Conservation (phyloP, 768 basidiomycete genomes). For the Leucosporidium scottii region DNA sequence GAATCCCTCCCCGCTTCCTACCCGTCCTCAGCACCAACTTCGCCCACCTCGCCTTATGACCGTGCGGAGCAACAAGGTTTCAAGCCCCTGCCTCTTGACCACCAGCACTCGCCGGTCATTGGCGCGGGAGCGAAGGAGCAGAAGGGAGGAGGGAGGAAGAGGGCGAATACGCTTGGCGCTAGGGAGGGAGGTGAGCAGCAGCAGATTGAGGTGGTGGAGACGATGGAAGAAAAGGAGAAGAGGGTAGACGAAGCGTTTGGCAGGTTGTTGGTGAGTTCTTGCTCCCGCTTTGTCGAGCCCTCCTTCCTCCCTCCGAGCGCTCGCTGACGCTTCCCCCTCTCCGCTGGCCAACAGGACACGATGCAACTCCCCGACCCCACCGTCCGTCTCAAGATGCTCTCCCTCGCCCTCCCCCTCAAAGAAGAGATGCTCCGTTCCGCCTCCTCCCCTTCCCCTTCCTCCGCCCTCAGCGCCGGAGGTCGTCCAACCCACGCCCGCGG, state of each 20-base stretch:
- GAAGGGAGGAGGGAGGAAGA: not conserved
- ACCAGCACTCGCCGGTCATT: conserved; percentile 13
- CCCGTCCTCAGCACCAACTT: not conserved
- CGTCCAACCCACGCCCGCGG: conserved; percentile 45
- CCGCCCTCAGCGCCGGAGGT: conserved; percentile 41
- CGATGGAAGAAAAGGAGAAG: conserved; percentile 34
- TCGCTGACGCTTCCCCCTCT: not conserved
- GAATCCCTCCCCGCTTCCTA: not conserved
- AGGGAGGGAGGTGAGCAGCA: not conserved
- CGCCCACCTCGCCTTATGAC: not conserved
- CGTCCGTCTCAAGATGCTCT: conserved; percentile 66
- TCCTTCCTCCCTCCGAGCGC: not conserved
- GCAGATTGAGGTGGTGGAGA: not conserved
- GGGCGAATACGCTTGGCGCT: conserved; percentile 14
- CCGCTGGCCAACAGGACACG: conserved; percentile 56
- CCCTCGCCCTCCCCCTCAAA: conserved; percentile 78
- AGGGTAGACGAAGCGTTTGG: conserved; percentile 68
- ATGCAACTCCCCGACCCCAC: conserved; percentile 69
- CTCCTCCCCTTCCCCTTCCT: conserved; percentile 48
- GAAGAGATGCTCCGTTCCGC: conserved; percentile 87
- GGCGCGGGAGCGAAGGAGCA: too few relatives aligned
- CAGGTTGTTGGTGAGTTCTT: conserved; percentile 59
- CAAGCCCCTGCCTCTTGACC: not conserved
- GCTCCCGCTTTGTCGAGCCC: not conserved
- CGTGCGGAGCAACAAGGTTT: not conserved